Evolutionary conservation across 352 stramenopile genomes (phyloP).

Genomic region (Blastocystis sp.): DNA sequence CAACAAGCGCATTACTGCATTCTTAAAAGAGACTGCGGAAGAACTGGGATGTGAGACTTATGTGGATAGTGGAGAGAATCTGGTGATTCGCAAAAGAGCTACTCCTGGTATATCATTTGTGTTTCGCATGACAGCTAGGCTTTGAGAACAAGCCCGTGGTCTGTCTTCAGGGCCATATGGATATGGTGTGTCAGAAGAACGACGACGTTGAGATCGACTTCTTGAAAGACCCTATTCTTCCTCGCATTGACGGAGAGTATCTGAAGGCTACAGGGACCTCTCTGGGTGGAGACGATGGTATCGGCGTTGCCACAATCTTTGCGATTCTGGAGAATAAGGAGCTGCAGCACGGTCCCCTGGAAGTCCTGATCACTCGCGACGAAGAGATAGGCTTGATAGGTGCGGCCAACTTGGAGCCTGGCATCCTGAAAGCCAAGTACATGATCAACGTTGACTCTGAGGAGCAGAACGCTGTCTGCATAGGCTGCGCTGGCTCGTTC

Average conservation of each 20-base stretch:
- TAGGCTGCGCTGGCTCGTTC: constrained; percentile 51
- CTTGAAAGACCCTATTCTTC: constrained; percentile 56
- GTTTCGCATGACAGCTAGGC: not conserved
- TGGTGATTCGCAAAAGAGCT: constrained; percentile 60
- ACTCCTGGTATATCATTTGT: constrained; percentile 3
- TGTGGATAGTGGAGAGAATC: constrained; percentile 56
- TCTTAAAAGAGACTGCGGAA: constrained; percentile 46
- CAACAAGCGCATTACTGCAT: constrained; percentile 58
- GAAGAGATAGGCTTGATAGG: constrained; percentile 57
- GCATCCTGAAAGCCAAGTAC: constrained; percentile 60
- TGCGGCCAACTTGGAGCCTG: not conserved
- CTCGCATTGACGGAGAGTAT: constrained; percentile 59
- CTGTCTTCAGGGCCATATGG: constrained; percentile 59
- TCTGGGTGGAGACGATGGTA: constrained; percentile 53
- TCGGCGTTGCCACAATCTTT: constrained; percentile 47
- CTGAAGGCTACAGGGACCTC: constrained; percentile 59
- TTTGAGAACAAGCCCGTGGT: constrained; percentile 57
- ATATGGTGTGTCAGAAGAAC: constrained; percentile 62
- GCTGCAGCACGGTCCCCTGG: constrained; percentile 51
- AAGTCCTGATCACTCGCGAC: constrained; percentile 55
- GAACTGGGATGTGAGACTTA: constrained; percentile 57
- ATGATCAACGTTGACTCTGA: constrained; percentile 61
- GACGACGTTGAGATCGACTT: constrained; percentile 61
- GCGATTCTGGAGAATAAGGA: constrained; percentile 50
- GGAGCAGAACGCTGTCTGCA: constrained; percentile 40